Base-by-base conservation (phyloP, 2,329 filamentous ascomycete species). In the Grosmannia serpens region DNA sequence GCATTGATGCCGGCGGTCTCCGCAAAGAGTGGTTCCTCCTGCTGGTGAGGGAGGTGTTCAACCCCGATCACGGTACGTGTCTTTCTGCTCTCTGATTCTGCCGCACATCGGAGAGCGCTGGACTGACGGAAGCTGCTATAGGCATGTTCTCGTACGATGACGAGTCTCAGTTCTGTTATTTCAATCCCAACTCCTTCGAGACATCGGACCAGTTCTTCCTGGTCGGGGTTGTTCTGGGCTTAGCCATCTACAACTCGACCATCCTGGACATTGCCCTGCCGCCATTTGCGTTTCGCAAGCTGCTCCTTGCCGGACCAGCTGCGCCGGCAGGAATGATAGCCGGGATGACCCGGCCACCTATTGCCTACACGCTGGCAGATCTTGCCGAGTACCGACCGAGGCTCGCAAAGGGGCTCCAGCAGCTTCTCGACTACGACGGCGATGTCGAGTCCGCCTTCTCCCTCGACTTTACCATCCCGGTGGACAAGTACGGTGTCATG, bases 21-120 rank as follows among this genome's bases (percentile, higher is more conserved):
- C 84, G 90, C 59, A 96, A 96, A 70, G 91, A 96, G 72, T 96
- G 91, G 91, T 96, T 96, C 68, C 74, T 96, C 55, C 80, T 96
- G 60, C 79, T 96, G 26, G 85, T 94, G 54, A 80, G 91, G 64
- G 91, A 96, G 68, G 86, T 96, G 35, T 96, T 96, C 71, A 91
- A 95, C 66, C 90, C 90, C 4, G 84, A 91, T 64, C 88, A 95
- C 74, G 89, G 88, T 91, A 78, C 66, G 84, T 73, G 20, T 55
- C 38, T 24, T 20, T 10, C 7, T 17, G 3, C 6, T n/a, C 20
- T 22, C 20, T 44, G 20, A n/a, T 22, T n/a, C 17, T n/a, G 20
- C 50, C 10, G 29, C 50, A 8, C 5, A n/a, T 26, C 17, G 17
- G 33, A 33, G 26, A 11, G 17, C 6, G 5, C 11, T 8, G 20